Conservation (phyloP, 768 basidiomycete genomes). For the Tephrocybe sp. region DNA sequence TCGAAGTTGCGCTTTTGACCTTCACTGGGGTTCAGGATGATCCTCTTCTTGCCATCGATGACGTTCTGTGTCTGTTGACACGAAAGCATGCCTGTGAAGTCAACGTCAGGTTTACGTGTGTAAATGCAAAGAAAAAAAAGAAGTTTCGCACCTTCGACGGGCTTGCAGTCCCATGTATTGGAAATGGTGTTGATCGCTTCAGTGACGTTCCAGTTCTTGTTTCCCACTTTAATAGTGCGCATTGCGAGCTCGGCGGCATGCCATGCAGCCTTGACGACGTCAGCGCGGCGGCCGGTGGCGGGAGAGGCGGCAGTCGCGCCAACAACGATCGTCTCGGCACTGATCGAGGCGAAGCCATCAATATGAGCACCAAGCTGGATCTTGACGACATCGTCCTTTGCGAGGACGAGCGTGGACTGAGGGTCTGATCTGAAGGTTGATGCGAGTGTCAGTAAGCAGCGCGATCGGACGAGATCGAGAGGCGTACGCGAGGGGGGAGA, state of each 20-base stretch:
- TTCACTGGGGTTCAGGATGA: conserved; percentile 88
- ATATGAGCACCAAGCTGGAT: conserved; percentile 96
- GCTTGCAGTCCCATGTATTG: conserved; percentile 79
- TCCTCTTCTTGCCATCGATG: conserved; percentile 94
- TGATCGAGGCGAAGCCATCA: conserved; percentile 93
- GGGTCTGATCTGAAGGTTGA: conserved; percentile 65
- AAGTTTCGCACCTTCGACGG: conserved; percentile 75
- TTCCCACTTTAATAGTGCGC: conserved; percentile 88
- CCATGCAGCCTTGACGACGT: conserved; percentile 93
- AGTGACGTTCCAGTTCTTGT: conserved; percentile 95
- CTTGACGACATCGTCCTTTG: conserved; percentile 92
- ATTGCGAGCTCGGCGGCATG: conserved; percentile 89
- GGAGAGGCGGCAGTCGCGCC: conserved; percentile 74
- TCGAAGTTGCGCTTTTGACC: conserved; percentile 86
- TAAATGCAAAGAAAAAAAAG: background rate
- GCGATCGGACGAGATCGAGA: conserved; percentile 26
- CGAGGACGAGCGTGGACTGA: conserved; percentile 64
- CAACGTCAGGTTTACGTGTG: conserved; percentile 5
- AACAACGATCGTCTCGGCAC: conserved; percentile 91
- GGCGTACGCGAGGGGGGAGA: conserved; percentile 89
- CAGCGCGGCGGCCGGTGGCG: conserved; percentile 83
- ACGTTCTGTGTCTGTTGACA: conserved; percentile 94
- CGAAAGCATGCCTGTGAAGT: conserved; percentile 79
- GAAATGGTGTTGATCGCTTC: conserved; percentile 78
- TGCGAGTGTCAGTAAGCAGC: conserved; percentile 5